Evolutionary conservation across 208 protist genomes (phyloP).

Genomic region (Spironucleus salmonicida): DNA sequence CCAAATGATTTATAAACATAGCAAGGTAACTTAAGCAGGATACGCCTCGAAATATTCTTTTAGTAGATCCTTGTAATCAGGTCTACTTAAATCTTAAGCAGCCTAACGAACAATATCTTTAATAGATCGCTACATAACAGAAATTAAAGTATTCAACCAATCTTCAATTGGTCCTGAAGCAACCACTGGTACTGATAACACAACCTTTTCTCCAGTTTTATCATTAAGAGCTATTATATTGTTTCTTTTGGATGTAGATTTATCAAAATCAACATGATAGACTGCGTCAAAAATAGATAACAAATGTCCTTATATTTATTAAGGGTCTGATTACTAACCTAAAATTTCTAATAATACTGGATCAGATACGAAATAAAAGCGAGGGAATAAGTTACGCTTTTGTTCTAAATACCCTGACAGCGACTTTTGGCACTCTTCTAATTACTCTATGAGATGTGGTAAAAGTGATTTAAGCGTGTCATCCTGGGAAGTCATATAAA

Average conservation of each 20-base stretch:
- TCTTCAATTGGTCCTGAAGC: slow-evolving; percentile 72
- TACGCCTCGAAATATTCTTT: slow-evolving; percentile 62
- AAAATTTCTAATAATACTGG: slow-evolving; percentile 89
- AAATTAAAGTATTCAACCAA: slow-evolving; percentile 68
- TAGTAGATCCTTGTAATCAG: slow-evolving; percentile 54
- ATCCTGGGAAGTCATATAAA: slow-evolving; percentile 60
- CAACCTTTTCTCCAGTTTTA: slow-evolving; percentile 60
- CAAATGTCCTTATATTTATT: slow-evolving; percentile 69
- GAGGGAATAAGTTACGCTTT: slow-evolving; percentile 73
- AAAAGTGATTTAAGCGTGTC: slow-evolving; percentile 65
- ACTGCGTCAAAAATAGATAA: slow-evolving; percentile 58
- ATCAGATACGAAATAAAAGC: slow-evolving; percentile 90
- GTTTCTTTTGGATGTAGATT: slow-evolving; percentile 41
- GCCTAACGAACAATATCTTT: slow-evolving; percentile 45
- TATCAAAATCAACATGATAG: slow-evolving; percentile 63
- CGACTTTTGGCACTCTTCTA: slow-evolving; percentile 83
- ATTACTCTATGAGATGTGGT: slow-evolving; percentile 66
- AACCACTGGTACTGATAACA: slow-evolving; percentile 62
- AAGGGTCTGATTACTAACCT: slow-evolving; percentile 74
- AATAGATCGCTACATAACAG: slow-evolving; percentile 66
- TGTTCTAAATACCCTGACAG: slow-evolving; percentile 81
- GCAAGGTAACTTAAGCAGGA: slow-evolving; percentile 69
- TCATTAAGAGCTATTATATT: slow-evolving; percentile 42
- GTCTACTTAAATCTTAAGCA: slow-evolving; percentile 59
- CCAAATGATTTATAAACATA: slow-evolving; percentile 82